Conservation (phyloP, 129 eudicot genomes). For the Mikania micrantha region DNA sequence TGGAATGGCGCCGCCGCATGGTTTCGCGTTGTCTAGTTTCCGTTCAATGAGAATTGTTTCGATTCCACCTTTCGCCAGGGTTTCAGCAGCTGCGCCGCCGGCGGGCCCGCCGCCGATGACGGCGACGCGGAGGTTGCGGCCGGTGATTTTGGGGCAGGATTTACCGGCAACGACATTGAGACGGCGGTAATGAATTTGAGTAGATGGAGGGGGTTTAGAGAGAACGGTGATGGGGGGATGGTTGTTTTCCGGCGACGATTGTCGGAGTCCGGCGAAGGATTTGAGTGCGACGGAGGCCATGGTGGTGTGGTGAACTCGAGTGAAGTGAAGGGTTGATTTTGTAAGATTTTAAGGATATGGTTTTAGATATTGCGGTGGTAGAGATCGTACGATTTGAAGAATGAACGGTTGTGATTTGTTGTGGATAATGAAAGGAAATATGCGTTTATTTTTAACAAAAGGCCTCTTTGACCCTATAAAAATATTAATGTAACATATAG, state of each 20-base stretch:
- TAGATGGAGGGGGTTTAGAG: slow-evolving; percentile 20
- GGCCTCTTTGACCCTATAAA: background rate
- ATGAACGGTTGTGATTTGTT: slow-evolving; percentile 46
- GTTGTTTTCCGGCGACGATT: slow-evolving; percentile 43
- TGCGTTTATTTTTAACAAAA: background rate
- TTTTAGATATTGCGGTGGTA: slow-evolving; percentile 36
- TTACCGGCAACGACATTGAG: slow-evolving; percentile 48
- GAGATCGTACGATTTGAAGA: slow-evolving; percentile 41
- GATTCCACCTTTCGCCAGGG: slow-evolving; percentile 85
- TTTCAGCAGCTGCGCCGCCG: slow-evolving; percentile 95
- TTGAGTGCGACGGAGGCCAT: slow-evolving; percentile 89
- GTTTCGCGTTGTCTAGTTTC: slow-evolving; percentile 89
- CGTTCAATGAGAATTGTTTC: slow-evolving; percentile 81
- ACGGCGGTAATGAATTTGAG: slow-evolving; percentile 27
- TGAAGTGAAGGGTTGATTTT: slow-evolving; percentile 24
- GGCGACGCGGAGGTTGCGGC: slow-evolving; percentile 95
- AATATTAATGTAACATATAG: too few relatives aligned
- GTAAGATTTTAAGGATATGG: slow-evolving; percentile 62
- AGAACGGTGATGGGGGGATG: slow-evolving; percentile 18
- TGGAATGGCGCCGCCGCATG: slow-evolving; percentile 97
- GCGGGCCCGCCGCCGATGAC: slow-evolving; percentile 97
- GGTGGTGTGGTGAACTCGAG: slow-evolving; percentile 15
- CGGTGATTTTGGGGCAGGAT: slow-evolving; percentile 77
- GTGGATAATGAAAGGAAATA: slow-evolving; percentile 43
- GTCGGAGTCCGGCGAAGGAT: slow-evolving; percentile 87